Conservation (phyloP, 2,329 filamentous ascomycete genomes). For the Berkeleyomyces rouxiae region DNA sequence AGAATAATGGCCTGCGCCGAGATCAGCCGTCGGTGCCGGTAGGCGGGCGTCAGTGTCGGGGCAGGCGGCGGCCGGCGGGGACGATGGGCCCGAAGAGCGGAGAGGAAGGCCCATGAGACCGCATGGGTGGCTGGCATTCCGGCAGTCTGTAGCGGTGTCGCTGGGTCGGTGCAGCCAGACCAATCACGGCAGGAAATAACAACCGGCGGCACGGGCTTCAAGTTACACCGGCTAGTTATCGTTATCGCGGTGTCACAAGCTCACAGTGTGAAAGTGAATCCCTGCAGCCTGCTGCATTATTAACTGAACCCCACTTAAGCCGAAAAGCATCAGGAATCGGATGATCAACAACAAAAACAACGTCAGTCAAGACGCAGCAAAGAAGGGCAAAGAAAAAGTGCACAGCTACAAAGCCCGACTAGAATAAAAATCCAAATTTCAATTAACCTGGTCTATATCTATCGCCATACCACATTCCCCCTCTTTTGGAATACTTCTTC, state of each 20-base stretch:
- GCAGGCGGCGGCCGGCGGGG: not conserved
- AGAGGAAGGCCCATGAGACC: too few relatives aligned
- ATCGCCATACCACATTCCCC: not conserved
- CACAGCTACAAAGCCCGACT: not conserved
- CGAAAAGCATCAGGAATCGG: not conserved
- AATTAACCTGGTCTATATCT: not conserved
- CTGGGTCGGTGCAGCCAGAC: not conserved
- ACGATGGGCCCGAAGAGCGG: not conserved
- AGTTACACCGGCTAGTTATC: not conserved
- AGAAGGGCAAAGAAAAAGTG: not conserved
- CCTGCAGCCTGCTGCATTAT: not conserved
- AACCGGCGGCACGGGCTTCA: not conserved
- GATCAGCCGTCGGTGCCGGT: not conserved
- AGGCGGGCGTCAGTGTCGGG: not conserved
- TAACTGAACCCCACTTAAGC: not conserved
- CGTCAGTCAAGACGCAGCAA: too few relatives aligned
- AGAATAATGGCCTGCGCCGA: constrained; percentile 28
- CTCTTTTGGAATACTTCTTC: not conserved
- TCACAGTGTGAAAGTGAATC: not conserved
- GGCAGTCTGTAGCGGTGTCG: not conserved
- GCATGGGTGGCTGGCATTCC: too few relatives aligned
- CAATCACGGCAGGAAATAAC: too few relatives aligned
- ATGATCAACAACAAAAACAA: not conserved
- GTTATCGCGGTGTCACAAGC: not conserved
- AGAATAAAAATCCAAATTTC: not conserved